Conservation (phyloP, 768 basidiomycete species). For the Termitomyces sp. region DNA sequence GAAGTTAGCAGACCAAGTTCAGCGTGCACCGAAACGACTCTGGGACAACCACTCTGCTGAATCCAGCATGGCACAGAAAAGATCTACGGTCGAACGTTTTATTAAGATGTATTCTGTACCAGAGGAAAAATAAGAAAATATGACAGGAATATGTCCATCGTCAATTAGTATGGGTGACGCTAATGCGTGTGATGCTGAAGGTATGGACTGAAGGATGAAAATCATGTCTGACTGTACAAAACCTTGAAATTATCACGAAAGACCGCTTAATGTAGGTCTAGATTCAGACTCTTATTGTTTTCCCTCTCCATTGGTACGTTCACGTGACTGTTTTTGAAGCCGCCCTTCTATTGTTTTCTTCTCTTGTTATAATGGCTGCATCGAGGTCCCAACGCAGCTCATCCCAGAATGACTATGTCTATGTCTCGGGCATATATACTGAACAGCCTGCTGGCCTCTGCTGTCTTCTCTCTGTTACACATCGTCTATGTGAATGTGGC, state of each 20-base stretch:
- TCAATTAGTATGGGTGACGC: neutral
- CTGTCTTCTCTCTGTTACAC: slow-evolving; percentile 14
- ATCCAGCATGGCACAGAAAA: slow-evolving; percentile 12
- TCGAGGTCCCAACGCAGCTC: neutral
- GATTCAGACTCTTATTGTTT: neutral
- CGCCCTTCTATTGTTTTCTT: slow-evolving; percentile 3
- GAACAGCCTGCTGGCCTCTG: slow-evolving; percentile 3
- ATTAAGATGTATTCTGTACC: slow-evolving; percentile 17
- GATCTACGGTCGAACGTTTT: slow-evolving; percentile 18
- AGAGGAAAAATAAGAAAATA: neutral
- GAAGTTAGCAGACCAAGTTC: slow-evolving; percentile 14
- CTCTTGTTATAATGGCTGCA: neutral
- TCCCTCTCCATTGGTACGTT: neutral
- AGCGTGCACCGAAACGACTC: slow-evolving; percentile 8
- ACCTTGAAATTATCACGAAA: neutral
- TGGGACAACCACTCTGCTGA: slow-evolving; percentile 13
- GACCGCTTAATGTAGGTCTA: too few relatives aligned
- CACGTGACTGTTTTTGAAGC: neutral
- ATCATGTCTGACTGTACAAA: neutral
- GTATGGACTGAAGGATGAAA: neutral
- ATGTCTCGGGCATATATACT: slow-evolving; percentile 10
- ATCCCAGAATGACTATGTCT: slow-evolving; percentile 6
- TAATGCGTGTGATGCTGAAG: neutral
- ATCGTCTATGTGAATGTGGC: slow-evolving; percentile 26
- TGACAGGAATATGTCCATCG: too few relatives aligned